Evolutionary conservation across 2,329 filamentous ascomycete species (phyloP).

Genomic region (Cyclaneusma minus): DNA sequence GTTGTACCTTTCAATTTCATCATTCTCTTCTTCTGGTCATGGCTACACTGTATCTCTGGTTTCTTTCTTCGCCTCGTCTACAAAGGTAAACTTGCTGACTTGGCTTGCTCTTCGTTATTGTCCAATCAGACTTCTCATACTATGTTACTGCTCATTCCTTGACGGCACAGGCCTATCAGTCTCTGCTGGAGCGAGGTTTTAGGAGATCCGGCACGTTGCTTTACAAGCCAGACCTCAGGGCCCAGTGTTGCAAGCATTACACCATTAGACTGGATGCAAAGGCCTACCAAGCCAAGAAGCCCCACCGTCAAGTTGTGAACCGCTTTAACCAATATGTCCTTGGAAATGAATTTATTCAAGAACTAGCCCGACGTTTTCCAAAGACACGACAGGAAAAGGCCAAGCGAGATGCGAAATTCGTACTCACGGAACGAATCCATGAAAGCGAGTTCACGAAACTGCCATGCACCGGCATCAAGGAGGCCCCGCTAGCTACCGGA

Average conservation of each 20-base stretch:
- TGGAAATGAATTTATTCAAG: constrained; percentile 51
- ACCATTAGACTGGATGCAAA: constrained; percentile 58
- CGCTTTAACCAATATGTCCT: constrained; percentile 59
- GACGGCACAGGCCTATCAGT: constrained; percentile 53
- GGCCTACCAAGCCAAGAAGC: constrained; percentile 48
- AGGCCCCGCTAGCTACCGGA: neutral
- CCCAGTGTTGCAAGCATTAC: constrained; percentile 86
- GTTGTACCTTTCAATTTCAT: too few species aligned
- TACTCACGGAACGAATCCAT: constrained; percentile 50
- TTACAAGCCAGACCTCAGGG: constrained; percentile 63
- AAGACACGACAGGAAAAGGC: constrained; percentile 50
- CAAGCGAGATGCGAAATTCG: constrained; percentile 50
- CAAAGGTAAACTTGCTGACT: too few species aligned
- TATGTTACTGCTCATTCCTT: constrained; percentile 48
- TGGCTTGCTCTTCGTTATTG: too few species aligned
- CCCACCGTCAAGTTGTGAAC: constrained; percentile 63
- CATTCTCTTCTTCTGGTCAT: too few species aligned
- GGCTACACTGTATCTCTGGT: too few species aligned
- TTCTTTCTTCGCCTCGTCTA: too few species aligned
- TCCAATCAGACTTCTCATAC: constrained; percentile 49
- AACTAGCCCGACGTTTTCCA: constrained; percentile 47
- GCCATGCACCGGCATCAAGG: neutral
- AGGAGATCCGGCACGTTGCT: constrained; percentile 56
- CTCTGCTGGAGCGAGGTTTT: constrained; percentile 61
- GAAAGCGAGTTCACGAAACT: constrained; percentile 45